These are phyloP conservation scores for Crepidotus sp. DNA, from an alignment of 1,284 basidiomycete species.

Conservation along the genomic window DNA sequence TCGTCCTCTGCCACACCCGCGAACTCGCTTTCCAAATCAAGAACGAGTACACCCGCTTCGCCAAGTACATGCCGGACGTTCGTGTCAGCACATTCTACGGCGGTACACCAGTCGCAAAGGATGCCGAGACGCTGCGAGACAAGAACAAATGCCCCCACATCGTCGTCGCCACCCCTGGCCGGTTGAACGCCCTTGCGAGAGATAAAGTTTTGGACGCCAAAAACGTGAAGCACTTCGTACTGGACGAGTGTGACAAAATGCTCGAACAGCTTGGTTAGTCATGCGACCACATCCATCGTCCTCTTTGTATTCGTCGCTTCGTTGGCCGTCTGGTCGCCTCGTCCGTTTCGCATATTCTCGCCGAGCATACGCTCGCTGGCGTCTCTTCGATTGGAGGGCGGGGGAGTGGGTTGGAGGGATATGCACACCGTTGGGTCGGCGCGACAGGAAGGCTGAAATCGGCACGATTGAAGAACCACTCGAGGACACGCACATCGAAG, in stretches of 20 bases:
- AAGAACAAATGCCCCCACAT: conserved; percentile 99
- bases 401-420: conserved; percentile 23
- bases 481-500: conserved; percentile 25
- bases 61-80: conserved; percentile 99
- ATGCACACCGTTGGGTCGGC: conserved; percentile 18
- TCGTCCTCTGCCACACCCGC: conserved; percentile 98
- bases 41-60: conserved; percentile 99
- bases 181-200: conserved; percentile 84
- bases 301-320: conserved; percentile 29
- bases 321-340: conserved; percentile 28
- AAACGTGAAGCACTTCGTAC: conserved; percentile 97
- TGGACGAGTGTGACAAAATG: conserved; percentile 99
- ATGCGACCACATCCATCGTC: conserved; percentile 38
- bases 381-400: conserved; percentile 24
- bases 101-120: conserved; percentile 91
- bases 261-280: conserved; percentile 99
- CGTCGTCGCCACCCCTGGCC: conserved; percentile 95
- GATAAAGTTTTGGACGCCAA: conserved; percentile 91
- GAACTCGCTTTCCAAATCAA: conserved; percentile 99
- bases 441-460: conserved; percentile 11
- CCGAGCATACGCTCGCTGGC: conserved; percentile 17
- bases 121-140: conserved; percentile 90
- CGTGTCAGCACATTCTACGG: conserved; percentile 98
- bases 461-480: conserved; percentile 23
- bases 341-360: conserved; percentile 21